Evolutionary conservation across 371 early-diverging fungal species (phyloP), one percentile per base, ranked within the genome.

Genomic region (Blakeslea trispora): DNA sequence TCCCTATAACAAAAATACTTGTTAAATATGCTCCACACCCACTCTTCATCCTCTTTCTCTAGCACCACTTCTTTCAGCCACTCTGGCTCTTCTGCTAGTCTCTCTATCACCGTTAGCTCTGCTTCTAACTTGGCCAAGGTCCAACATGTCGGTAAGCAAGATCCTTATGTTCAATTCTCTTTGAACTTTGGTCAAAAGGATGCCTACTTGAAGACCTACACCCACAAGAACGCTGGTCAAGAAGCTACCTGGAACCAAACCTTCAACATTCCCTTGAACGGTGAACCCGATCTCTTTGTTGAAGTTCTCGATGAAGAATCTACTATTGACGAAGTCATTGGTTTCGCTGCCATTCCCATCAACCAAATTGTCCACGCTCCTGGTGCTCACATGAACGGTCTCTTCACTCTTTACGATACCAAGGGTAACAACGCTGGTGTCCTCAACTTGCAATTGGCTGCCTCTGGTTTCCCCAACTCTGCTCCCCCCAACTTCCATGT

Each of bases 271-370:
- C 60, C 79, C 3, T 69, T 78, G 35, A 61, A 69, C 32, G 81
- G 79, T 50, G 75, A 79, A 35, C 66, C 75, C 31, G 75, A 82
- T 42, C 71, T 84, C 23, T 84, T 54, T 48, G 57, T 84, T 37
- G 85, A 84, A 70, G 72, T 84, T 35, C 68, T 81, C 63, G 79
- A 84, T 47, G 69, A 81, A 58, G 85, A 81, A 47, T 53, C 46
- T 10, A 70, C 75, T 19, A 69, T 64, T 14, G 70, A 77, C 37
- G 77, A 77, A 52, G 66, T 79, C 24, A 81, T 84, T 52, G 85
- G 81, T 62, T 84, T 84, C 62, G 75, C 77, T 47, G 82, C 85
- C 28, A 82, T 84, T 45, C 82, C 85, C 46, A 69, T 84, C 51
- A 75, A 75, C 59, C 81, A 78, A 54, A 68, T 79, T 31, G 74